phyloP scores from a whole-genome alignment of 768 basidiomycete genomes.

The Sarcodon sp. region DNA sequence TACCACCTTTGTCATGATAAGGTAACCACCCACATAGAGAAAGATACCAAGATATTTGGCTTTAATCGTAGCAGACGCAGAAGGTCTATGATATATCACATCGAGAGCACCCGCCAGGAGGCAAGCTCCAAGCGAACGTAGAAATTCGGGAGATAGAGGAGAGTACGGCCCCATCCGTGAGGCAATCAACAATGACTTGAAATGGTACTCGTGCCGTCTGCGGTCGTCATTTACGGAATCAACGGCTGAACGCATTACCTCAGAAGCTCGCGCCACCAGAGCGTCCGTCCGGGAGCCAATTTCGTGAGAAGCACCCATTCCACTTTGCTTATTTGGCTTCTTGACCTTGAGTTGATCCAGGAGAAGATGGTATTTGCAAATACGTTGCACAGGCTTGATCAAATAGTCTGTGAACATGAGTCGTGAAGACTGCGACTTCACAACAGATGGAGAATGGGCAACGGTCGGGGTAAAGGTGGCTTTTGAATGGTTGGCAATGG shows the following conservation, averaged over 20 bases:
- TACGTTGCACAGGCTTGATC: constrained; percentile 94
- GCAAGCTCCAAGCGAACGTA: constrained; percentile 68
- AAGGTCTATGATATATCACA: constrained; percentile 51
- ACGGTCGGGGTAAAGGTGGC: not conserved
- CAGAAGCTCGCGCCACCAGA: constrained; percentile 30
- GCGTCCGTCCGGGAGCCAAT: constrained; percentile 3
- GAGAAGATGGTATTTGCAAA: constrained; percentile 91
- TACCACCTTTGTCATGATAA: constrained; percentile 77
- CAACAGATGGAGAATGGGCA: not conserved
- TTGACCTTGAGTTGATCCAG: constrained; percentile 48
- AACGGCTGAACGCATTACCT: constrained; percentile 68
- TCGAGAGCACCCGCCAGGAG: constrained; percentile 79
- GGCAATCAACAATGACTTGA: constrained; percentile 56
- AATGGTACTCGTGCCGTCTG: constrained; percentile 45
- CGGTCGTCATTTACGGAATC: constrained; percentile 74
- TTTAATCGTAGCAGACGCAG: constrained; percentile 31
- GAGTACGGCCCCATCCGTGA: constrained; percentile 38
- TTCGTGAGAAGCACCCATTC: not conserved
- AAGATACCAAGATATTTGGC: constrained; percentile 86
- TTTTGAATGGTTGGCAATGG: constrained; percentile 1
- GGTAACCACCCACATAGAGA: constrained; percentile 74
- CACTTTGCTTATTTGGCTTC: not conserved
- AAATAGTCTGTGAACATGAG: constrained; percentile 76
- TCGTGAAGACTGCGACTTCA: constrained; percentile 17
- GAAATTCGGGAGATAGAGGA: constrained; percentile 36